Evolutionary conservation across 2,329 filamentous ascomycete species (phyloP).

Genomic region (Pseudogymnoascus sp.): DNA sequence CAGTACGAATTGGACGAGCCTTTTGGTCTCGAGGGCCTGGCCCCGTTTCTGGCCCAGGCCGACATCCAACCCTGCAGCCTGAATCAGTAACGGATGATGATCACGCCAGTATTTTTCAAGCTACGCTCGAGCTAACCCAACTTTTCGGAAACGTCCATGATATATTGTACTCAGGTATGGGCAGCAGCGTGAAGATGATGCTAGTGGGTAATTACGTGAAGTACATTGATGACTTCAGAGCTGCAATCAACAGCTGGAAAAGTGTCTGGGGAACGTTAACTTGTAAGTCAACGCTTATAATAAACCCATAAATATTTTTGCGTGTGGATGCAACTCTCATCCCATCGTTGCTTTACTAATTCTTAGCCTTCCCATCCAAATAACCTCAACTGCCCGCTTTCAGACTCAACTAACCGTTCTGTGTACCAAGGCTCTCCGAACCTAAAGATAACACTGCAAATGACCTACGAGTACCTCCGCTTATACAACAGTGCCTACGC

Average conservation of each 20-base stretch:
- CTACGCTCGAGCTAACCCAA: conserved; percentile 62
- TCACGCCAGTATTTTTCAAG: conserved; percentile 61
- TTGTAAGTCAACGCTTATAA: conserved; percentile 36
- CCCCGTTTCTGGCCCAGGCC: conserved; percentile 48
- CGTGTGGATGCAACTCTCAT: neutral
- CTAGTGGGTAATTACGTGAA: conserved; percentile 65
- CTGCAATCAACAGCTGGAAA: conserved; percentile 63
- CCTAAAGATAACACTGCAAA: conserved; percentile 57
- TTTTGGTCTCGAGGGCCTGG: conserved; percentile 69
- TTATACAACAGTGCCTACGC: conserved; percentile 70
- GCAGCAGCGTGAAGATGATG: conserved; percentile 61
- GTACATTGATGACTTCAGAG: conserved; percentile 66
- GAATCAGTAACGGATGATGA: conserved; percentile 53
- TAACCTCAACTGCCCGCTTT: neutral
- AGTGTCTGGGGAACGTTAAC: conserved; percentile 58
- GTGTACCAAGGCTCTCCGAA: conserved; percentile 45
- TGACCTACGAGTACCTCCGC: conserved; percentile 65
- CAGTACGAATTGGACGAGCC: conserved; percentile 61
- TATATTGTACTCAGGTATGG: conserved; percentile 63
- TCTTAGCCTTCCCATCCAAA: neutral
- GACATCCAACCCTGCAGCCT: conserved; percentile 51
- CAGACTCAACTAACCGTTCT: neutral
- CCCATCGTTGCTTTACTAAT: neutral
- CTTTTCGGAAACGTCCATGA: conserved; percentile 68
- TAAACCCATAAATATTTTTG: neutral